Base-by-base conservation (phyloP, 768 basidiomycete genomes). In the Baorangia bicolor region DNA sequence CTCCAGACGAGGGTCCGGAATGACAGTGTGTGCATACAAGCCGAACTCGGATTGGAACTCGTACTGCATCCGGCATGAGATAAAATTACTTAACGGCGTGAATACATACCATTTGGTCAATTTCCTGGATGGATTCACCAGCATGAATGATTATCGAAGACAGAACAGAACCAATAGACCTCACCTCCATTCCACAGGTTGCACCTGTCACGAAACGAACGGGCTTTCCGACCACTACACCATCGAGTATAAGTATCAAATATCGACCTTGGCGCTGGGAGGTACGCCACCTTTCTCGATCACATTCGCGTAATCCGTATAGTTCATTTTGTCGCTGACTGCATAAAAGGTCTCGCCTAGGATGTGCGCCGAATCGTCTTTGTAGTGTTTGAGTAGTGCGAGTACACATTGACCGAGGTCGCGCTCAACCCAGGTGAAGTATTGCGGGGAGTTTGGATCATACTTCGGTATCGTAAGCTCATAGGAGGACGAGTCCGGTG, bases 1-100 rank as follows among this genome's bases (percentile, higher is more conserved):
- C 21, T 62, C 61, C 49, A 71, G 49, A 38, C 62, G 68, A 35
- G 61, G 63, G 50, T 71, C 70, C 0, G 69, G 68, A 38, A 68
- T 57, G 21, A 33, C n/a, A 1, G 58, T 25, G 27, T 61, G 37
- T 2, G 49, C 42, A 47, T 65, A 68, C 28, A 68, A 39, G 30
- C 65, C 67, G 23, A 68, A 53, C 45, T 69, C 70, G 18, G 64
- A 65, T 41, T 67, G 67, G 30, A 61, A 63, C 3, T 30, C 58
- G 13, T 57, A 70, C 70, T 71, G 28, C 13, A 21, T 41, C 23
- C 34, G 20, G 31, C 0, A 25, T 44, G 49, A 58, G 39, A 41
- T 33, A 23, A 16, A 8, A 43, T 45, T 16, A 13, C 20, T n/a
- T 2, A 11, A 38, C 20, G 11, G 14, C 9, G 4, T n/a, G 13